Evolutionary conservation across 2,329 filamentous ascomycete species (phyloP), one percentile per base, ranked within the genome.

Genomic region (Venturia carpophila): DNA sequence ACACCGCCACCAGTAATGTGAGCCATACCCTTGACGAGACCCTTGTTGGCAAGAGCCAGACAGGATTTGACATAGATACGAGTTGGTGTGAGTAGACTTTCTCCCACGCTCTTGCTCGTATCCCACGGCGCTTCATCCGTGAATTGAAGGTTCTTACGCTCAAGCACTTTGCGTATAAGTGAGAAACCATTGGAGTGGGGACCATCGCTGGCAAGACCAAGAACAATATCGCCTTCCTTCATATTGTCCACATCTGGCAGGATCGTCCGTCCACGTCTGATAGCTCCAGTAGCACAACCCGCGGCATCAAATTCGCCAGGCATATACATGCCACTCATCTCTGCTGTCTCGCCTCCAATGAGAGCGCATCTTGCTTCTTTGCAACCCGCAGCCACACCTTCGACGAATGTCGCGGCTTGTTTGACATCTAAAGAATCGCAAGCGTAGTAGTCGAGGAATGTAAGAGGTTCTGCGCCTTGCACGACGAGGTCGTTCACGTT

Each of bases 401-500:
- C 85, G 49, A 99, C 90, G 73, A 99, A 97, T n/a, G 86, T 83
- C 13, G 89, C 87, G 0, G 92, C 91, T 5, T 86, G 86, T 45
- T 86, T 81, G 10, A 93, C 84, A 69, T 95, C 86, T 27, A 99
- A 84, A 75, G 88, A 89, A 76, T 90, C 92, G 82, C 92, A 97
- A 67, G 92, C 93, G 78, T 95, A 97, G 83, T 96, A 97, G 80
- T 99, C 94, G 68, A 97, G 87, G 83, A 99, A 97, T 82, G 94
- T 94, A 69, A 97, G 83, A 1, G 94, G 92, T 70, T 94, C 91
- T 15, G 94, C 94, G 64, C 94, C 94, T 79, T 97, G 92, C 10
- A 97, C 94, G 63, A 99, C 88, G 0, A 99, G 83, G 73, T 99
- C 94, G 76, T 99, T 99, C 74, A 97, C 94, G 76, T 97, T 97